Base-by-base conservation (phyloP, 306 rosid genomes). In the Canavalia ensiformis region DNA sequence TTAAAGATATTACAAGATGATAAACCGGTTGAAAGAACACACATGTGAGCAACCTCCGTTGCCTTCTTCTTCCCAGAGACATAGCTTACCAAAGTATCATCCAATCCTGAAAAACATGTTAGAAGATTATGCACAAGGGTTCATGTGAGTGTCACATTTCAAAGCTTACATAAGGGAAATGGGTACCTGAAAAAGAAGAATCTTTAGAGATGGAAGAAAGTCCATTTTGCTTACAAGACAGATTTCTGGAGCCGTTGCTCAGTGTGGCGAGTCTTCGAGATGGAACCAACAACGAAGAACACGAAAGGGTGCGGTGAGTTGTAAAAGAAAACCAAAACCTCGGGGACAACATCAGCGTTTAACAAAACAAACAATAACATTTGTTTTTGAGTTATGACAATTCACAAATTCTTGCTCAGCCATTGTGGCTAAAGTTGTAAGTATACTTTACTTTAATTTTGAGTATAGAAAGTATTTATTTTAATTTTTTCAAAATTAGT, bases 1-100 rank as follows among this genome's bases (percentile, higher is more conserved):
- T 60, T 62, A 13, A 68, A 55, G 39, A 78, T 8, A 49, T 1
- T 18, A 18, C 25, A 75, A 29, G 8, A 64, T 8, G 50, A 56
- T 46, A 33, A 60, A 66, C 30, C 18, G 63, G 60, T 31, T 30
- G 52, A 44, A 1, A 4, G 12, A 60, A 64, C 8, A 77, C 94
- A 92, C 98, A 81, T 87, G 87, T 95, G 98, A 88, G 94, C 92
- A 87, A 92, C 89, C 50, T 95, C 92, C 9, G 97, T 95, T 30
- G 98, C 98, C 81, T 54, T 91, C 88, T 73, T 95, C 91, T 89
- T 95, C 55, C 97, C 97, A 58, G 84, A 75, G 6, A 92, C 42
- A 70, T 86, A 92, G 90, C 94, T 87, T 79, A 84, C 56, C 66
- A 95, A 63, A 72, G 78, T 81, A 88, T 90, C 92, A 72, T 92